Evolutionary conservation across 23 red algal genomes (phyloP), one percentile per base, ranked within the genome.

Genomic region (Gracilaria domingensis): DNA sequence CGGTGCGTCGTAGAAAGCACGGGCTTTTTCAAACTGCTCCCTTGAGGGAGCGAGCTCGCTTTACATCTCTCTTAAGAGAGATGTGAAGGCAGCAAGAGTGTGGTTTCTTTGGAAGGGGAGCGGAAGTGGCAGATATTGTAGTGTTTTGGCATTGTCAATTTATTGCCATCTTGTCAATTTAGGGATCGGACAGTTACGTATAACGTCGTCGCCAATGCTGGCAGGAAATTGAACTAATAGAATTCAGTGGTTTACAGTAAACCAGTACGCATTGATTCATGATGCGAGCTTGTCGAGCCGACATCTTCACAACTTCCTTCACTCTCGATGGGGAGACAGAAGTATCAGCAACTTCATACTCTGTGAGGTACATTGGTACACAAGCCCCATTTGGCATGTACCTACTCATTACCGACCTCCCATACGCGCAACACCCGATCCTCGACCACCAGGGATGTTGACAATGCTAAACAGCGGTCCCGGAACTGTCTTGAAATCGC

Each of bases 321-420:
- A 70, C 65, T 12, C 65, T 33, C 65, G 65, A n/a, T 55, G 67
- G 67, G 21, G 34, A 73, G 35, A 73, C 67, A 73, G 67, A 23
- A n/a, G 67, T 73, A 24, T 73, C 67, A 24, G 44, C 36, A 2
- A 73, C 21, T 18, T 73, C 11, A 16, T 73, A 73, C 67, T 12
- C 30, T 1, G 67, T 73, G 9, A 73, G 30, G 21, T 73, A 73
- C 8, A 73, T 42, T 9, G 38, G 67, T 0, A 73, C 28, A 34
- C 65, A 70, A 70, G 65, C 65, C 13, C 65, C 65, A 34, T 70
- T 70, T 17, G 67, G 35, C 7, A 42, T 29, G 16, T 73, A 29
- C 20, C 33, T 73, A 23, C 67, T 21, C 67, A 73, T 40, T 16
- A 16, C 34, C 11, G 8, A 2, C 38, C 67, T 40, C 1, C 0